Evolutionary conservation across 176 grass and related monocot genomes (phyloP).

Genomic region (Oryza punctata): DNA sequence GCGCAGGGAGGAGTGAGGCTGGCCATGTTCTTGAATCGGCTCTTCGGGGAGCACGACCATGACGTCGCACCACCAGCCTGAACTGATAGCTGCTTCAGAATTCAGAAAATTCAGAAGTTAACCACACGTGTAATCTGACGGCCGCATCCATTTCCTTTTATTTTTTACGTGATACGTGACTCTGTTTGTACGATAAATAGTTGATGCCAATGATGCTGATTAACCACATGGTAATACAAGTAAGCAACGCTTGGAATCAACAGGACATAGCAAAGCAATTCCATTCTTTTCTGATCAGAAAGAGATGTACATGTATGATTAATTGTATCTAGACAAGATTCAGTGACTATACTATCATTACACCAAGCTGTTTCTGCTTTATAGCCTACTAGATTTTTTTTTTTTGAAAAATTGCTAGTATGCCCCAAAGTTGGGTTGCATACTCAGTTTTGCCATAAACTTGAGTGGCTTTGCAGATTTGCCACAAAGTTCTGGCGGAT

Average conservation of each 20-base stretch:
- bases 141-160: not conserved
- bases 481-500: no score
- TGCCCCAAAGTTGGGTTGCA: no score
- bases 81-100: not conserved
- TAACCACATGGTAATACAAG: not conserved
- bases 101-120: not conserved
- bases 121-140: not conserved
- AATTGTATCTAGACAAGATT: not conserved
- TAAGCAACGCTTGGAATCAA: not conserved
- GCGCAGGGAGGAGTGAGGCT: constrained; percentile 81
- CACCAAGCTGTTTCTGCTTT: not conserved
- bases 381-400: no score
- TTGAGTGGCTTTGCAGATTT: no score
- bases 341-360: not conserved
- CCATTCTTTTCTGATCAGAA: not conserved
- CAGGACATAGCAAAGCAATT: not conserved
- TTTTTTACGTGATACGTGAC: not conserved
- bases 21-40: constrained; percentile 77
- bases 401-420: no score
- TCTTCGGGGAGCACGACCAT: constrained; percentile 57
- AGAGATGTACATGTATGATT: not conserved
- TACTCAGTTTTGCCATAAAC: no score
- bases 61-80: constrained; percentile 21
- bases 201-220: not conserved
- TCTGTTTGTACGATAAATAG: not conserved